These are phyloP conservation scores for Trichoderma gracile DNA, from an alignment of 2,329 filamentous ascomycete genomes.

Conservation along the genomic window DNA sequence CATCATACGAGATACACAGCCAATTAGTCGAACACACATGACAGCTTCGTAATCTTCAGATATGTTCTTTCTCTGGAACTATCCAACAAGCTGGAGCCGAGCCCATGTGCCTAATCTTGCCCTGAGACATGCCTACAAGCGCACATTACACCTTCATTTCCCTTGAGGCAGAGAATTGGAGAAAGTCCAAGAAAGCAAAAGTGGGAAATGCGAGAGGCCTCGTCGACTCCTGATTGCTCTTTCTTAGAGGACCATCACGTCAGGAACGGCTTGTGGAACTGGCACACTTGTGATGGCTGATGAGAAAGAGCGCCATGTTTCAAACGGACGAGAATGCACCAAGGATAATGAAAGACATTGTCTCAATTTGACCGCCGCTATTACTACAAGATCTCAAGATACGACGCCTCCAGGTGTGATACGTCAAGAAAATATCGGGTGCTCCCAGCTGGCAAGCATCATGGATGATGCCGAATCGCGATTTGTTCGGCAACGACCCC, in stretches of 20 bases:
- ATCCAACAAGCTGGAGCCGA: background rate
- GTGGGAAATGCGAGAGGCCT: background rate
- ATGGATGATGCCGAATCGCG: background rate
- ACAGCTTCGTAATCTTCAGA: background rate
- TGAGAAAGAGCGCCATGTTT: background rate
- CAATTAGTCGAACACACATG: background rate
- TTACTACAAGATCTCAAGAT: background rate
- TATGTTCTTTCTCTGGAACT: background rate
- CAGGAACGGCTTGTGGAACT: background rate
- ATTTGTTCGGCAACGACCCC: background rate
- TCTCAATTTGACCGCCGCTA: slow-evolving; percentile 6
- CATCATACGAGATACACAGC: background rate
- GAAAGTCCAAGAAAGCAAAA: background rate
- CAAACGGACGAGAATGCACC: background rate
- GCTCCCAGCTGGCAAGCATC: background rate
- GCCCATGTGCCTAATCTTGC: background rate
- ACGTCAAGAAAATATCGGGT: background rate
- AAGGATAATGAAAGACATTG: background rate
- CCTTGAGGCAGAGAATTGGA: background rate
- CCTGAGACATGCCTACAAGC: slow-evolving; percentile 1
- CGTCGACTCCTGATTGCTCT: background rate
- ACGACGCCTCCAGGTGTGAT: background rate
- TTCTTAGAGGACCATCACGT: background rate
- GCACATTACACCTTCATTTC: background rate
- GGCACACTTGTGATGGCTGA: too few relatives aligned